These are phyloP conservation scores for Claviceps sp. DNA, from an alignment of 2,329 filamentous ascomycete genomes.

Conservation along the genomic window DNA sequence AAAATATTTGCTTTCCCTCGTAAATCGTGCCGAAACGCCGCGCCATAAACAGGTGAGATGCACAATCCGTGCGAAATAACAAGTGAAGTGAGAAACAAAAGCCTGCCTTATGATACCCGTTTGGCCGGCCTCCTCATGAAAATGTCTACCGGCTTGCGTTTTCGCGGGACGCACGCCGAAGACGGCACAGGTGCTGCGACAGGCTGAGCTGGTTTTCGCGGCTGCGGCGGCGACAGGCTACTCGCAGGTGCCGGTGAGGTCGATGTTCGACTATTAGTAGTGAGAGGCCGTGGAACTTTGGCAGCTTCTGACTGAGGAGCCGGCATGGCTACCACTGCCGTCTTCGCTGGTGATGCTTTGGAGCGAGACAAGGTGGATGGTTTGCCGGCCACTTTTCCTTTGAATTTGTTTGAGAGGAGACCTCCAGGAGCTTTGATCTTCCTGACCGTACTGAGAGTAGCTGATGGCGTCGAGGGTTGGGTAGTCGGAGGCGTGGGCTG, in stretches of 20 bases:
- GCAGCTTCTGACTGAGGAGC: not conserved
- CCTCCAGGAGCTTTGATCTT: not conserved
- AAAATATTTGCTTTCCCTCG: too few species aligned
- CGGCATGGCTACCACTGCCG: not conserved
- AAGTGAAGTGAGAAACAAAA: too few species aligned
- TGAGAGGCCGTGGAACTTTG: not conserved
- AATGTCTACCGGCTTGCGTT: conserved; percentile 34
- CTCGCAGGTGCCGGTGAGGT: not conserved
- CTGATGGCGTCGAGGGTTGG: not conserved
- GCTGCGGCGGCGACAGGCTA: too few species aligned
- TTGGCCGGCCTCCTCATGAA: conserved; percentile 37
- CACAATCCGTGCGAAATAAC: too few species aligned
- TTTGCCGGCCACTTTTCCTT: not conserved
- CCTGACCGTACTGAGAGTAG: conserved; percentile 1
- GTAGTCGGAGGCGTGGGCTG: not conserved
- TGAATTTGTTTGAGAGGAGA: conserved; percentile 8
- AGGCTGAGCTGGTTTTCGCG: not conserved
- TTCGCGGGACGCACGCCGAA: conserved; percentile 14
- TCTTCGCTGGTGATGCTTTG: not conserved
- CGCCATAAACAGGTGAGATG: too few species aligned
- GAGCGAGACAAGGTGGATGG: not conserved
- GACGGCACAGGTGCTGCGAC: not conserved
- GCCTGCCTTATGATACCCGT: conserved; percentile 4
- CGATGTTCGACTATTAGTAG: not conserved
- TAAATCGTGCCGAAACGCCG: too few species aligned